Conservation (phyloP, 305 asterid genomes). For the Fraxinus angustifolia region DNA sequence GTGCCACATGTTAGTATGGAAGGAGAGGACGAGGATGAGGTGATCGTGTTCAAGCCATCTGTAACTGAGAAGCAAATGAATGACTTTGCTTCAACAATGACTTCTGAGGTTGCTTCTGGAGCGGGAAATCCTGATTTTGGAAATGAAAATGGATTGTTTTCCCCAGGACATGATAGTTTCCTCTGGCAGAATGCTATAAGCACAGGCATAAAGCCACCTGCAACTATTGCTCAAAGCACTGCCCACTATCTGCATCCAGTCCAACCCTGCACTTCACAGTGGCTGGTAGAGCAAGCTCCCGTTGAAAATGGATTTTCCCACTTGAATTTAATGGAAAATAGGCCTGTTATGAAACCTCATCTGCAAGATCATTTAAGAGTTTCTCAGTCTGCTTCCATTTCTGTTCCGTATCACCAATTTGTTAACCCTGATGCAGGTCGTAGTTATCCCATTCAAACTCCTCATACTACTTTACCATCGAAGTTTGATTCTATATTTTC, state of each 20-base stretch:
- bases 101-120: conserved; percentile 33
- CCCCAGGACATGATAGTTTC: conserved; percentile 42
- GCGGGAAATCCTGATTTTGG: conserved; percentile 31
- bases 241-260: conserved; percentile 46
- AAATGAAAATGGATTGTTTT: conserved; percentile 39
- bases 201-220: conserved; percentile 38
- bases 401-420: conserved; percentile 47
- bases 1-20: conserved; percentile 37
- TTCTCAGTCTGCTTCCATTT: conserved; percentile 46
- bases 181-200: conserved; percentile 36
- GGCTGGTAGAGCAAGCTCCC: conserved; percentile 51
- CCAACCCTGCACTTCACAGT: conserved; percentile 42
- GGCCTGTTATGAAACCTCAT: conserved; percentile 34
- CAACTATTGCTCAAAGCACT: conserved; percentile 30
- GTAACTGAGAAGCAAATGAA: conserved; percentile 53
- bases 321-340: conserved; percentile 56
- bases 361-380: conserved; percentile 46
- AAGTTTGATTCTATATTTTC: conserved; percentile 49
- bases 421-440: conserved; percentile 33
- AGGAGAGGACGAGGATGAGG: conserved; percentile 88
- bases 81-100: conserved; percentile 36
- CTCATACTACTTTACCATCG: conserved; percentile 45
- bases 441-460: conserved; percentile 36
- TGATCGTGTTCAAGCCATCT: conserved; percentile 79
- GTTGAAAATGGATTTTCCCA: conserved; percentile 54